These are phyloP conservation scores for Fusarium cyanostomum DNA, from an alignment of 2,329 filamentous ascomycete species.

Conservation along the genomic window DNA sequence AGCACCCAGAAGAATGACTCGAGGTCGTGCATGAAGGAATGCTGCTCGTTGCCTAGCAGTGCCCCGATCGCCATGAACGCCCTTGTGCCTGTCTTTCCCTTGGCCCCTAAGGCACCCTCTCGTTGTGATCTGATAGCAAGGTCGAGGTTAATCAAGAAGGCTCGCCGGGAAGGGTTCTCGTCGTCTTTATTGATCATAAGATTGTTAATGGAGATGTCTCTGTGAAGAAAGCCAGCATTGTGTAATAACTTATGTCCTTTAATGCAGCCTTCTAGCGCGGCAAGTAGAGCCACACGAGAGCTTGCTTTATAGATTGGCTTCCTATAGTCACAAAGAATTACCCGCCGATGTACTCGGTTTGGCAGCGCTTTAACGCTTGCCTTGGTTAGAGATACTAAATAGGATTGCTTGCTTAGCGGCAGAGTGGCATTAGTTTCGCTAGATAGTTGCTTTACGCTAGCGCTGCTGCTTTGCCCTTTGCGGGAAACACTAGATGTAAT, in stretches of 20 bases:
- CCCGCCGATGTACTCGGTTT: slow-evolving; percentile 53
- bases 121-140: slow-evolving; percentile 48
- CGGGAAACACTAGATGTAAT: no score
- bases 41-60: background rate
- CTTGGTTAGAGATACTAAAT: slow-evolving; percentile 44
- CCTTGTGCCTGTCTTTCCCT: slow-evolving; percentile 54
- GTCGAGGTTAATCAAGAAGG: slow-evolving; percentile 56
- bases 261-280: slow-evolving; percentile 51
- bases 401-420: slow-evolving; percentile 45
- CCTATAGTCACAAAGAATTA: slow-evolving; percentile 53
- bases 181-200: slow-evolving; percentile 58
- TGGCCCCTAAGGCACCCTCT: slow-evolving; percentile 49
- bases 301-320: slow-evolving; percentile 54
- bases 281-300: slow-evolving; percentile 49
- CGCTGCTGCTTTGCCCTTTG: no score
- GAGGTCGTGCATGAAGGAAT: slow-evolving; percentile 10
- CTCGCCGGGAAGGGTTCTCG: slow-evolving; percentile 49
- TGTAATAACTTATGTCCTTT: slow-evolving; percentile 50
- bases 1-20: slow-evolving; percentile 8
- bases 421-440: slow-evolving; percentile 38
- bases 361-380: slow-evolving; percentile 23
- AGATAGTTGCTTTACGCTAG: slow-evolving; percentile 42
- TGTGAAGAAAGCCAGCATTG: slow-evolving; percentile 51
- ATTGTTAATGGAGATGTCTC: slow-evolving; percentile 57
- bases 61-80: slow-evolving; percentile 48